Conservation (phyloP, 2,329 filamentous ascomycete genomes). For the Beauveria sp. region DNA sequence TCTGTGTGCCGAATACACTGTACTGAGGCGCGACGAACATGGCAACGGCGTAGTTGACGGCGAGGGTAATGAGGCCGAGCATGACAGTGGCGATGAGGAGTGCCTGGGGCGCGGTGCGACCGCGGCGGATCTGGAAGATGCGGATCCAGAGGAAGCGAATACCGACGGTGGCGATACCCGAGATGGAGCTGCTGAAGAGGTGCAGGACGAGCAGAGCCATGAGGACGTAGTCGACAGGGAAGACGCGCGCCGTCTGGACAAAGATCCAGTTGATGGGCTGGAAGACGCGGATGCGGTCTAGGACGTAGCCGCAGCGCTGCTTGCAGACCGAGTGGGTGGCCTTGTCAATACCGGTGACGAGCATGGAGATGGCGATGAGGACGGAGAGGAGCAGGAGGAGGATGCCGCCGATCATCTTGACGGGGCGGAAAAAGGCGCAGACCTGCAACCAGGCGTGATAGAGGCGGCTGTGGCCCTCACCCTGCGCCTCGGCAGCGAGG, state of each 20-base stretch:
- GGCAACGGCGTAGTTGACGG: slow-evolving; percentile 84
- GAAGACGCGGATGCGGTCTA: slow-evolving; percentile 82
- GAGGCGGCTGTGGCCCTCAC: slow-evolving; percentile 67
- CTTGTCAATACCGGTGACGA: slow-evolving; percentile 94
- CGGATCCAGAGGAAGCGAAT: slow-evolving; percentile 95
- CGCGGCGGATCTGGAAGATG: slow-evolving; percentile 84
- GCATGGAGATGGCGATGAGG: slow-evolving; percentile 81
- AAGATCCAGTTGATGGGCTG: slow-evolving; percentile 86
- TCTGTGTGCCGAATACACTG: slow-evolving; percentile 87
- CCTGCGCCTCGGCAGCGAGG: slow-evolving; percentile 73
- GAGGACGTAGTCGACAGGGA: slow-evolving; percentile 87
- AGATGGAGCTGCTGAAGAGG: slow-evolving; percentile 81
- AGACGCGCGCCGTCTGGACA: slow-evolving; percentile 70
- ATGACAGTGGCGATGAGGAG: slow-evolving; percentile 86
- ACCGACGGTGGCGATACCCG: slow-evolving; percentile 77
- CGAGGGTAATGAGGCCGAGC: slow-evolving; percentile 80
- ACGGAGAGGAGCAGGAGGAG: slow-evolving; percentile 67
- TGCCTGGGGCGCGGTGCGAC: slow-evolving; percentile 84
- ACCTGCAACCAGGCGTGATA: slow-evolving; percentile 72
- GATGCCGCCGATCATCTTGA: slow-evolving; percentile 82
- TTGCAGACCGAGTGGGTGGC: slow-evolving; percentile 93
- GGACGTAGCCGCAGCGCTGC: slow-evolving; percentile 81
- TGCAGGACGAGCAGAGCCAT: slow-evolving; percentile 79
- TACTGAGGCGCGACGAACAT: slow-evolving; percentile 97
- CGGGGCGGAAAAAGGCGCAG: slow-evolving; percentile 73